phyloP scores from a whole-genome alignment of 2,329 filamentous ascomycete species.

The Curvularia hawaiiensis region DNA sequence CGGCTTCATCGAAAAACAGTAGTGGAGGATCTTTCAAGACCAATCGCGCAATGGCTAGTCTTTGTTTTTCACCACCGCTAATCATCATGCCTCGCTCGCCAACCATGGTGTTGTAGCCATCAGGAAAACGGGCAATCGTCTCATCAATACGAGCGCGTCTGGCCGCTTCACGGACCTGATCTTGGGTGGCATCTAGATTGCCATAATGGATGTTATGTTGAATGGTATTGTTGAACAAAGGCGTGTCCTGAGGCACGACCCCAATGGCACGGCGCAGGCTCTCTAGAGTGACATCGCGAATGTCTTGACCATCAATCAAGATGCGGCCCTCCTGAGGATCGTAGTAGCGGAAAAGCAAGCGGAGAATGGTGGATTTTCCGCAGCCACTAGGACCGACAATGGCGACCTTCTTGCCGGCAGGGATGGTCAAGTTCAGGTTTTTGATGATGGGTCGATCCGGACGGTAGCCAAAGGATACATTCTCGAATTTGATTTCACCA shows the following conservation, averaged over 20 bases:
- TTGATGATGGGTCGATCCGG: slow-evolving; percentile 84
- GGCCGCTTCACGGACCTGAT: slow-evolving; percentile 77
- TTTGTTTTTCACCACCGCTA: slow-evolving; percentile 91
- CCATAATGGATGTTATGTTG: slow-evolving; percentile 96
- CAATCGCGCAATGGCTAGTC: slow-evolving; percentile 80
- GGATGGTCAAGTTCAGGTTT: slow-evolving; percentile 85
- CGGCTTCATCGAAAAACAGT: slow-evolving; percentile 92
- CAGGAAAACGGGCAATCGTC: slow-evolving; percentile 71
- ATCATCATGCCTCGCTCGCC: slow-evolving; percentile 97
- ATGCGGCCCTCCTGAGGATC: slow-evolving; percentile 86
- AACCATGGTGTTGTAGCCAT: slow-evolving; percentile 90
- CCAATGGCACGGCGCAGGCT: slow-evolving; percentile 86
- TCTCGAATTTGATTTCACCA: slow-evolving; percentile 91
- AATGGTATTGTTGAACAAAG: slow-evolving; percentile 95
- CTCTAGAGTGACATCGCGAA: slow-evolving; percentile 80
- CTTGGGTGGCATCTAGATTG: slow-evolving; percentile 73
- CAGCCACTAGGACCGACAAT: slow-evolving; percentile 95
- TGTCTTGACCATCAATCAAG: slow-evolving; percentile 89
- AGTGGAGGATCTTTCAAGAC: slow-evolving; percentile 88
- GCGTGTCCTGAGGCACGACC: slow-evolving; percentile 96
- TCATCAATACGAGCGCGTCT: slow-evolving; percentile 84
- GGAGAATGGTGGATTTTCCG: slow-evolving; percentile 91
- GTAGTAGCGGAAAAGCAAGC: slow-evolving; percentile 92
- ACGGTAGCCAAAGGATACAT: slow-evolving; percentile 93
- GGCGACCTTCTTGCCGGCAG: slow-evolving; percentile 93